A percentile compares a stretch with the other conserved stretches of the same genome.
Conservation (phyloP, 305 asterid genomes). For the Fraxinus velutina region DNA sequence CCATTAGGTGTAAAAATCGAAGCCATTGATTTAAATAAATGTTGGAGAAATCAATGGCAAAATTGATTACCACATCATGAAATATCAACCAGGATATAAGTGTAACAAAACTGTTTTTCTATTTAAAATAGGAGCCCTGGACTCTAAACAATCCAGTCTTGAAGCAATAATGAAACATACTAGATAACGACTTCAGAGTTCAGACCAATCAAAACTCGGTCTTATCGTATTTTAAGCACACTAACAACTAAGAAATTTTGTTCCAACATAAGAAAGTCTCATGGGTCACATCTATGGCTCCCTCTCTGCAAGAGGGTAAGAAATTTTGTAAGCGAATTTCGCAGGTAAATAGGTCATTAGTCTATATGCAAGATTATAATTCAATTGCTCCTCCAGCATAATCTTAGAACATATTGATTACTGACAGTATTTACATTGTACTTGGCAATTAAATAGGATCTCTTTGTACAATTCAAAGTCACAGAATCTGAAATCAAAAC, state of each 20-base stretch:
- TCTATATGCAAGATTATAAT: neutral
- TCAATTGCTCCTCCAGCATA: neutral
- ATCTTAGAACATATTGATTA: neutral
- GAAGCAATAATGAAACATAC: neutral
- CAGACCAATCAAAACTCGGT: neutral
- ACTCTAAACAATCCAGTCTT: neutral
- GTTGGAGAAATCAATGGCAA: neutral
- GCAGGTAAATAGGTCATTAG: neutral
- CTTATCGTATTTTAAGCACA: neutral
- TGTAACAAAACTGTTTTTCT: neutral
- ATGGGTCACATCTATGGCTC: neutral
- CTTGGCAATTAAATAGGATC: neutral
- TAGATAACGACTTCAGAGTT: neutral
- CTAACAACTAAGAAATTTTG: neutral
- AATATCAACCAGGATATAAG: no score
- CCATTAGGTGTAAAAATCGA: neutral
- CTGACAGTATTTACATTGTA: slow-evolving; percentile 1
- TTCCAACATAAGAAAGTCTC: neutral
- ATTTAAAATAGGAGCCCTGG: neutral
- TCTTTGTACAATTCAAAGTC: neutral
- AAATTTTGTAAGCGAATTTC: neutral
- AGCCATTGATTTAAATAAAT: neutral
- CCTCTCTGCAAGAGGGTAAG: neutral
- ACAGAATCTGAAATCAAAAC: neutral
- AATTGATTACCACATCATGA: neutral